Evolutionary conservation across 176 grass and related monocot genomes (phyloP).

Genomic region (Triticum monococcum): DNA sequence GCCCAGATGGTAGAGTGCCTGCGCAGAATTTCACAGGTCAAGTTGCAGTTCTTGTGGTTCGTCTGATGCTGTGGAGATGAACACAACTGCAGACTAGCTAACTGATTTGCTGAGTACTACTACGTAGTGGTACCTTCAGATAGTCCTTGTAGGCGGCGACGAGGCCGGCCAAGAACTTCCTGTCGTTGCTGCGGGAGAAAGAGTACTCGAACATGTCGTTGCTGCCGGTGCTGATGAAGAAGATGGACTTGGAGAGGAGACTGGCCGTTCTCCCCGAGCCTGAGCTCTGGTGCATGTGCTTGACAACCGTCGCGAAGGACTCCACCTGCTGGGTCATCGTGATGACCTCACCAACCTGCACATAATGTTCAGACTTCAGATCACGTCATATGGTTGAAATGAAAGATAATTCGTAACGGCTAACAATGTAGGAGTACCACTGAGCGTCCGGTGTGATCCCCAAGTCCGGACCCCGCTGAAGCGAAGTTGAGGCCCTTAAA

Average conservation of each 20-base stretch:
- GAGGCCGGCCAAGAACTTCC: slow-evolving; percentile 8
- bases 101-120: too few species aligned
- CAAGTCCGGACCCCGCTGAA: slow-evolving; percentile 78
- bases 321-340: slow-evolving; percentile 38
- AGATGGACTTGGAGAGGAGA: slow-evolving; percentile 54
- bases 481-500: slow-evolving; percentile 77
- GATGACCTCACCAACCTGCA: slow-evolving; percentile 36
- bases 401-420: not conserved
- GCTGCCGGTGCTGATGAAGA: slow-evolving; percentile 66
- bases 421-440: not conserved
- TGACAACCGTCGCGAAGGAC: slow-evolving; percentile 23
- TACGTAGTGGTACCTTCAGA: slow-evolving; percentile 24
- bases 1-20: slow-evolving; percentile 34
- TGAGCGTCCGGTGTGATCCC: slow-evolving; percentile 26
- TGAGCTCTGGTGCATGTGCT: slow-evolving; percentile 13
- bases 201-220: slow-evolving; percentile 71
- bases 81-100: too few species aligned
- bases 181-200: not conserved
- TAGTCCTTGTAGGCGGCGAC: slow-evolving; percentile 19
- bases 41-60: not conserved
- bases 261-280: not conserved
- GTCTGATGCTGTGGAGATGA: not conserved
- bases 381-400: not conserved
- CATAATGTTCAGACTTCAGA: not conserved
- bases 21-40: not conserved